phyloP scores from a whole-genome alignment of 768 basidiomycete genomes.

The Trametes villosa region DNA sequence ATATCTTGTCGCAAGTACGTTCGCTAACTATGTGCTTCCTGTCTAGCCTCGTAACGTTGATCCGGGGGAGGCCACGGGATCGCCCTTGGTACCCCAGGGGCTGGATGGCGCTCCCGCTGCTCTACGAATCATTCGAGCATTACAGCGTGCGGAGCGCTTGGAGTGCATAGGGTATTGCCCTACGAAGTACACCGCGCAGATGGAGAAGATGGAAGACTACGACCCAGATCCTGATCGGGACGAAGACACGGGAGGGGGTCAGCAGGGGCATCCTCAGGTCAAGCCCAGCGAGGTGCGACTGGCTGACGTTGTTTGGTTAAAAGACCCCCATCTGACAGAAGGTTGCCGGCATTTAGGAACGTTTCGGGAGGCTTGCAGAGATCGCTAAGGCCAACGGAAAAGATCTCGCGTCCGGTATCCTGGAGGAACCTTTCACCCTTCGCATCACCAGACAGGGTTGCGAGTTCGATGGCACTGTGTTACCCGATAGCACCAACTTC shows the following conservation, averaged over 20 bases:
- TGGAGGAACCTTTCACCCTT: not conserved
- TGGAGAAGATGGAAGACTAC: not conserved
- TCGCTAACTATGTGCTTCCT: too few species aligned
- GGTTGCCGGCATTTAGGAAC: not conserved
- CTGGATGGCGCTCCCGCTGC: too few species aligned
- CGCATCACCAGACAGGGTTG: not conserved
- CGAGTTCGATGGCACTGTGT: not conserved
- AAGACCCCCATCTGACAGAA: not conserved
- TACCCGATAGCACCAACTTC: not conserved
- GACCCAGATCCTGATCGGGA: too few species aligned
- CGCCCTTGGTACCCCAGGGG: too few species aligned
- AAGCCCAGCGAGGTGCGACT: too few species aligned
- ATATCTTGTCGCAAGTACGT: too few species aligned
- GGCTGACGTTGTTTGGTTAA: too few species aligned
- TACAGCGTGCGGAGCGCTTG: not conserved
- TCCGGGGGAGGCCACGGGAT: too few species aligned
- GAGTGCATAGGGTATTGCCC: not conserved
- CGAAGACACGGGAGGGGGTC: too few species aligned
- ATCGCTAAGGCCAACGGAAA: not conserved
- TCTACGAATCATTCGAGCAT: not conserved
- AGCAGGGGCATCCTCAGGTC: too few species aligned
- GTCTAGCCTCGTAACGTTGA: too few species aligned
- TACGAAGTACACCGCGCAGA: not conserved
- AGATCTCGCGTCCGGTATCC: not conserved
- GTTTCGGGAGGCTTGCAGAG: not conserved